Conservation (phyloP, 345 rosid species). For the Angophora floribunda region DNA sequence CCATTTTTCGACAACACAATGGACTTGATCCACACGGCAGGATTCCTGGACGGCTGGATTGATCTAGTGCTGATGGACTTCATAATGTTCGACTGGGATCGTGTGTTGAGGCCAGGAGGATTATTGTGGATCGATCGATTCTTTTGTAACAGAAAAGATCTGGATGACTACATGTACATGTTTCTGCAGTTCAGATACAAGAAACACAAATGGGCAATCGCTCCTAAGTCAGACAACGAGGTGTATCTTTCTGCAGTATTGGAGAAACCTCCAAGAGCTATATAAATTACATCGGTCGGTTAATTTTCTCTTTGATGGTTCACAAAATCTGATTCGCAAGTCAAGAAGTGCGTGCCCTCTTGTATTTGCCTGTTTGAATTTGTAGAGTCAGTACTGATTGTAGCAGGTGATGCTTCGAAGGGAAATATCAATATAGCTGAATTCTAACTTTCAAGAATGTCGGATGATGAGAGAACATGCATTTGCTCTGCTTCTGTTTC, state of each 20-base stretch:
- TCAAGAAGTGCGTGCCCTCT: background rate
- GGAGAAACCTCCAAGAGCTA: slow-evolving; percentile 67
- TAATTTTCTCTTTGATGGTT: background rate
- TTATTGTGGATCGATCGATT: slow-evolving; percentile 80
- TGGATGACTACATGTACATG: slow-evolving; percentile 90
- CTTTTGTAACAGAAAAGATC: slow-evolving; percentile 60
- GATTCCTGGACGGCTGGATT: slow-evolving; percentile 82
- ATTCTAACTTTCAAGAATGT: background rate
- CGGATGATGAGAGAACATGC: background rate
- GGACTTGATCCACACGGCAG: slow-evolving; percentile 74
- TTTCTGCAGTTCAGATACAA: slow-evolving; percentile 78
- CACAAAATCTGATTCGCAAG: background rate
- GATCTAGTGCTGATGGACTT: slow-evolving; percentile 70
- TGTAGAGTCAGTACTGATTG: background rate
- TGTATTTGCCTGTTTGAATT: background rate
- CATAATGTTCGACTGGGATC: slow-evolving; percentile 78
- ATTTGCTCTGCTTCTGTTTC: background rate
- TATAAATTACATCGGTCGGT: background rate
- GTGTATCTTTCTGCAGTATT: slow-evolving; percentile 76
- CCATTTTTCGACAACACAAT: slow-evolving; percentile 84
- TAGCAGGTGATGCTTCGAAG: background rate
- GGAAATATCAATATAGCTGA: background rate
- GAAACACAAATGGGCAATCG: slow-evolving; percentile 76
- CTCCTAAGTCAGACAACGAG: slow-evolving; percentile 57
- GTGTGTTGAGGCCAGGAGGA: slow-evolving; percentile 80